Base-by-base conservation (phyloP, 2,329 filamentous ascomycete genomes). In the Microdochium bolleyi region DNA sequence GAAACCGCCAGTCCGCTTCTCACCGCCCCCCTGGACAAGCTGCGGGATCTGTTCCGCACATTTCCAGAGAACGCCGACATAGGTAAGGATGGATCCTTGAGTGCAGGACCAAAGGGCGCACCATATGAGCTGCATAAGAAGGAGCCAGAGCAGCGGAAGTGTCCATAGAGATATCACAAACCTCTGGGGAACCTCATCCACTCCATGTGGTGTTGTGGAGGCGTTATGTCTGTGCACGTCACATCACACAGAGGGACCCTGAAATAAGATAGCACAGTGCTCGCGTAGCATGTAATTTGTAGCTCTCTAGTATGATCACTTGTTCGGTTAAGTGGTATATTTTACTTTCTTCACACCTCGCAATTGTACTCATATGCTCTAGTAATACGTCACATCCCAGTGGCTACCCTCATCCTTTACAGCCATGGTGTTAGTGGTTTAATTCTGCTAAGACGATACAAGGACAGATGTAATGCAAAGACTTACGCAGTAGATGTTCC, bases 1-100 rank as follows among this genome's bases (percentile, higher is more conserved):
- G 76, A 79, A 65, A 79, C 74, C 0, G 71, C 70, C 0, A 68
- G 67, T 24, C 74, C 72, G 0, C 58, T 81, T 34, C 60, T 82
- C 62, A 65, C 72, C 1, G 77, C 77, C 11, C 78, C 78, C 0
- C 64, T 81, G n/a, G 79, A 81, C 61, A 73, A 72, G 53, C 56
- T 82, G 21, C 63, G 64, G 30, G 76, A 80, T 64, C 49, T 79
- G 3, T 78, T 82, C 57, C 64, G 73, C 11, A 75, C 71, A 57
- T 81, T 78, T 58, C 77, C 76, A 0, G 63, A 70, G 14, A 59
- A 64, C 1, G 46, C 37, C n/a, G 37, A 41, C n/a, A n/a, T 10
- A 8, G 37, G 37, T 7, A 7, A 46, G 5, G 41, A 46, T 24
- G 21, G 13, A 13, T 46, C 41, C 3, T 19, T 46, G 41, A 8